These are phyloP conservation scores for Sporothrix inflata DNA, from an alignment of 2,329 filamentous ascomycete genomes.

Conservation along the genomic window DNA sequence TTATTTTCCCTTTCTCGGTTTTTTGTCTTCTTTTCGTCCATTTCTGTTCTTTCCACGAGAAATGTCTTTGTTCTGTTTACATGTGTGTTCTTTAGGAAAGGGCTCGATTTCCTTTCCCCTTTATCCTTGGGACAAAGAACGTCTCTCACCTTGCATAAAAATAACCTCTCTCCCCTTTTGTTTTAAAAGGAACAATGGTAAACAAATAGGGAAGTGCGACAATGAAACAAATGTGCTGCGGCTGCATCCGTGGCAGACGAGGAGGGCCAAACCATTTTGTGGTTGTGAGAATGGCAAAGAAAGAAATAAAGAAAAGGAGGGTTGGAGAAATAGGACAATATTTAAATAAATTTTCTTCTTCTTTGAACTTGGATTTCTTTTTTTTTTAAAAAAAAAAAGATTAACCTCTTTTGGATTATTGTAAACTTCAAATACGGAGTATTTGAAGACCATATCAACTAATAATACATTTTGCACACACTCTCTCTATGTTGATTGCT, in stretches of 20 bases:
- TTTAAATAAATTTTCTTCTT: neutral
- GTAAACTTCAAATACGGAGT: too few relatives aligned
- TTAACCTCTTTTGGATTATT: too few relatives aligned
- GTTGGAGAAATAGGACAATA: neutral
- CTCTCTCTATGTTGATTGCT: too few relatives aligned
- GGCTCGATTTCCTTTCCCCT: too few relatives aligned
- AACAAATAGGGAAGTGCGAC: neutral
- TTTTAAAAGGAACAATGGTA: constrained; percentile 8
- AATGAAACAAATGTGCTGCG: neutral
- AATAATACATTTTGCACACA: too few relatives aligned
- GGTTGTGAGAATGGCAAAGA: neutral
- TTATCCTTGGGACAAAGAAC: neutral
- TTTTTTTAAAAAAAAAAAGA: too few relatives aligned
- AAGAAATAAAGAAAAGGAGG: neutral
- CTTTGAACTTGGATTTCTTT: neutral
- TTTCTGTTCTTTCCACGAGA: too few relatives aligned
- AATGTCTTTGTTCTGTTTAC: constrained; percentile 11
- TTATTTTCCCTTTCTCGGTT: neutral
- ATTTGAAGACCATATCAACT: too few relatives aligned
- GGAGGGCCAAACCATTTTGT: neutral
- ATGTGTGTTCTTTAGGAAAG: neutral
- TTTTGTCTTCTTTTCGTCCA: neutral
- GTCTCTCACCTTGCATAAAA: constrained; percentile 5
- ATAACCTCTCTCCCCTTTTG: neutral
- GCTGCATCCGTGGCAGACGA: neutral